Evolutionary conservation across 106 monocot species (phyloP).

Genomic region (Chionographis japonica): DNA sequence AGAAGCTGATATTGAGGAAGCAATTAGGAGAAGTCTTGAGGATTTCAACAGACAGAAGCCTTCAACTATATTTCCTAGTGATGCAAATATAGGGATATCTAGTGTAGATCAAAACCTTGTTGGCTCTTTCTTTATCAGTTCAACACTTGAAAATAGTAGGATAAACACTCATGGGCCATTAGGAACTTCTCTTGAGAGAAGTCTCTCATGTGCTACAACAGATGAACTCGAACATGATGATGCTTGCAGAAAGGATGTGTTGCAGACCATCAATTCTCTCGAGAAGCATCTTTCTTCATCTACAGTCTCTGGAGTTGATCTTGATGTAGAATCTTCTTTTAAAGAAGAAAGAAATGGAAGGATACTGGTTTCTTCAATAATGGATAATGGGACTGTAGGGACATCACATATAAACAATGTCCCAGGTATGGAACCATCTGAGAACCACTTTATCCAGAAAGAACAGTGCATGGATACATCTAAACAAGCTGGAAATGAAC

Average conservation of each 20-base stretch:
- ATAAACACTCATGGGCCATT: constrained; percentile 1
- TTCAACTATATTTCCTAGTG: constrained; percentile 10
- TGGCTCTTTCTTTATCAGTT: neutral
- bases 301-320: neutral
- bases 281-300: constrained; percentile 3
- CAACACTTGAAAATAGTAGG: neutral
- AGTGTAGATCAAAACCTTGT: constrained; percentile 1
- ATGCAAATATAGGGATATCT: constrained; percentile 5
- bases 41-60: constrained; percentile 34
- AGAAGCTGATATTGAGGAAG: constrained; percentile 80
- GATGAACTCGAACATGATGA: neutral
- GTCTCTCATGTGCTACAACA: neutral
- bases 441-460: neutral
- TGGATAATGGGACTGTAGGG: neutral
- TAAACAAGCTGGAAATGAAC: constrained; percentile 4
- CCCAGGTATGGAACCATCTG: constrained; percentile 1
- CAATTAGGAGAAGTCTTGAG: constrained; percentile 85
- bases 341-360: constrained; percentile 8
- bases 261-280: constrained; percentile 11
- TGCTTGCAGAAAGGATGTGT: neutral
- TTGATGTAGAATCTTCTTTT: constrained; percentile 10
- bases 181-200: constrained; percentile 6
- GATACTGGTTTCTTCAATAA: constrained; percentile 3
- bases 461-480: constrained; percentile 13
- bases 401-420: constrained; percentile 3